A percentile compares a stretch with the other conserved stretches of the same genome.
Evolutionary conservation across 23 red algal species (phyloP).

Genomic region (Pyropia yezoensis): DNA sequence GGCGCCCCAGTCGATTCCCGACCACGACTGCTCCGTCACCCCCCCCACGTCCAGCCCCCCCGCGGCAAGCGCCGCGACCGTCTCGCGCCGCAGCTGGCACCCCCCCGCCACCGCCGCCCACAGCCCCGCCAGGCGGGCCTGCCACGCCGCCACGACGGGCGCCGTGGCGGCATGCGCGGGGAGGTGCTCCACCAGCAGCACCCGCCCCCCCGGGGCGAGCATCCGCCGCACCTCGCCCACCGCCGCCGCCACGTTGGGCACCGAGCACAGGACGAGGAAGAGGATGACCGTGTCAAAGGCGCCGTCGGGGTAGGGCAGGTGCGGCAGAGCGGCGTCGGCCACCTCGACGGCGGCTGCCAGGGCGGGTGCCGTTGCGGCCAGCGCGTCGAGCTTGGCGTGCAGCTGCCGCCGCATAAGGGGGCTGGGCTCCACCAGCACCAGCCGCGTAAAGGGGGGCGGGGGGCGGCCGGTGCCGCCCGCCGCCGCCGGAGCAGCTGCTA

Average conservation of each 20-base stretch:
- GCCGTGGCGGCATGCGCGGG: too few relatives aligned
- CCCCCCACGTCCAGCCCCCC: too few relatives aligned
- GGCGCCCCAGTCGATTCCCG: too few relatives aligned
- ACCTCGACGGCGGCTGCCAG: not conserved
- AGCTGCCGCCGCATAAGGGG: conserved; percentile 26
- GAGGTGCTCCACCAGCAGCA: conserved; percentile 2
- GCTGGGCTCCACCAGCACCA: conserved; percentile 25
- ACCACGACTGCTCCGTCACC: too few relatives aligned
- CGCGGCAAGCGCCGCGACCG: too few relatives aligned
- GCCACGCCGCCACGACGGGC: too few relatives aligned
- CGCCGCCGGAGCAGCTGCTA: too few relatives aligned
- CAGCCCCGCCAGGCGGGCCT: too few relatives aligned
- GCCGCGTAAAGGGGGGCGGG: conserved; percentile 14
- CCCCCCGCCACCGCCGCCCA: too few relatives aligned
- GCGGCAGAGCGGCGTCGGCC: conserved; percentile 14
- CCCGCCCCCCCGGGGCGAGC: conserved; percentile 15
- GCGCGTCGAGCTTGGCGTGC: conserved; percentile 6
- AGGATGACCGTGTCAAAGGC: conserved; percentile 26
- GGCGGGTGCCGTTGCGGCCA: not conserved
- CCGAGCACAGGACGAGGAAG: conserved; percentile 32
- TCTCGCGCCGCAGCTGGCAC: too few relatives aligned
- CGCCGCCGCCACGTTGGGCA: conserved; percentile 5
- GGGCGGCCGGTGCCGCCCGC: conserved; percentile 5
- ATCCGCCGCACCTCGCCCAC: conserved; percentile 23
- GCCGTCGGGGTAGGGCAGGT: conserved; percentile 24